Conservation (phyloP, 306 rosid species). For the Acacia melanoxylon region DNA sequence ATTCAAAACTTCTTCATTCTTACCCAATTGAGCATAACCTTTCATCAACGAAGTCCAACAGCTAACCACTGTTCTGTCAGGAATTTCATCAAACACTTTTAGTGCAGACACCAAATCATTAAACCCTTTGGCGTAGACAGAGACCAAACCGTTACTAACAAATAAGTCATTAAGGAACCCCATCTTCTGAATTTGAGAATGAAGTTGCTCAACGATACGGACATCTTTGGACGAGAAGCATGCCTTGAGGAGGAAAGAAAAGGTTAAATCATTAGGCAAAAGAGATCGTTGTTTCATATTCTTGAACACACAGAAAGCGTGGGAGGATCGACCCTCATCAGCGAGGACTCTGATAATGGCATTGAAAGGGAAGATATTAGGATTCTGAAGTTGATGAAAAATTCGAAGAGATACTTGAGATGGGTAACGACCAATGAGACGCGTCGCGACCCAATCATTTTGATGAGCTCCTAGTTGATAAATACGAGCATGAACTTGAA, state of each 20-base stretch:
- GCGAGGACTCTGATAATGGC: slow-evolving; percentile 59
- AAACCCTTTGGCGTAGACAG: slow-evolving; percentile 41
- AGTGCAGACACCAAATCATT: slow-evolving; percentile 45
- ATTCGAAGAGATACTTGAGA: slow-evolving; percentile 35
- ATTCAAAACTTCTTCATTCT: slow-evolving; percentile 46
- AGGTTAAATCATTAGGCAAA: slow-evolving; percentile 58
- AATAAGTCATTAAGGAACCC: slow-evolving; percentile 41
- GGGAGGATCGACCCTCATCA: slow-evolving; percentile 38
- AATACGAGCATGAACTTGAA: slow-evolving; percentile 56
- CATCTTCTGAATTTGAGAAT: slow-evolving; percentile 44
- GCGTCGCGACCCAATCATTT: slow-evolving; percentile 58
- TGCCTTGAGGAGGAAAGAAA: slow-evolving; percentile 59
- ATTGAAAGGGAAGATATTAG: slow-evolving; percentile 63
- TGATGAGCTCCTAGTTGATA: slow-evolving; percentile 52
- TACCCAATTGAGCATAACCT: slow-evolving; percentile 48
- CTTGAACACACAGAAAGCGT: slow-evolving; percentile 41
- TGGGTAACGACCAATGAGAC: slow-evolving; percentile 69
- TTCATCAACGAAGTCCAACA: slow-evolving; percentile 60
- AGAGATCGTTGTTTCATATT: slow-evolving; percentile 36
- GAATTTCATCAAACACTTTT: slow-evolving; percentile 62
- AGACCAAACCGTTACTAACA: slow-evolving; percentile 48
- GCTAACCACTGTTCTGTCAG: slow-evolving; percentile 35
- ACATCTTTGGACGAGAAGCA: slow-evolving; percentile 35
- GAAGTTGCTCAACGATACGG: slow-evolving; percentile 44
- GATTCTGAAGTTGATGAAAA: slow-evolving; percentile 45